Percentiles rank a stretch among this genome's conserved stretches.
Evolutionary conservation across 2,329 filamentous ascomycete species (phyloP).

Genomic region (Stenocarpella maydis): DNA sequence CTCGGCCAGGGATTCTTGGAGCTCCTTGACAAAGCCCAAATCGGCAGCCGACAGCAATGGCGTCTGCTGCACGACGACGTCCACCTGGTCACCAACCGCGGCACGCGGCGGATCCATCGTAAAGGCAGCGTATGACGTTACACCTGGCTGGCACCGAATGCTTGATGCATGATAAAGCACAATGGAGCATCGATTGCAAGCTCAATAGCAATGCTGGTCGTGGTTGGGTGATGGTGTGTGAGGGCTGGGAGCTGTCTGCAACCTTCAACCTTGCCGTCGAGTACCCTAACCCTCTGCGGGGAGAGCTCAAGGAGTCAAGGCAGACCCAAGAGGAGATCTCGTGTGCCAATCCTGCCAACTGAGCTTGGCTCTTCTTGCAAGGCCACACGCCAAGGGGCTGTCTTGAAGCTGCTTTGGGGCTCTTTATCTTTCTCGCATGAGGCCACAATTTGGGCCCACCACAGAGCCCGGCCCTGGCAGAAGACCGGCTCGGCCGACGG

Average conservation of each 20-base stretch:
- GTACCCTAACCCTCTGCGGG: conserved; percentile 13
- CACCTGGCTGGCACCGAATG: neutral
- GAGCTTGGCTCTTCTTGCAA: conserved; percentile 2
- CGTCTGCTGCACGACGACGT: neutral
- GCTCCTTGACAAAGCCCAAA: conserved; percentile 4
- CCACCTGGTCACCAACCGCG: neutral
- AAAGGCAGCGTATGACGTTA: neutral
- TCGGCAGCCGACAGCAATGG: conserved; percentile 27
- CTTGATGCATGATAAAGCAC: neutral
- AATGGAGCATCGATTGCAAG: neutral
- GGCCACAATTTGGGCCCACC: conserved; percentile 15
- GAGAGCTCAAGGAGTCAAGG: neutral
- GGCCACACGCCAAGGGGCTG: conserved; percentile 21
- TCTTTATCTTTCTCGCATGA: conserved; percentile 13
- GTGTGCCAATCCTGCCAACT: conserved; percentile 22
- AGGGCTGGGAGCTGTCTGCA: neutral
- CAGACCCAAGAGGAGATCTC: conserved; percentile 21
- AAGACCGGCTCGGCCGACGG: neutral
- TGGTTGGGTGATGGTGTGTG: too few species aligned
- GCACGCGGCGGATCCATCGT: conserved; percentile 11
- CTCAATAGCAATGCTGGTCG: neutral
- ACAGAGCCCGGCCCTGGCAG: neutral
- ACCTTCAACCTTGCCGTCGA: neutral
- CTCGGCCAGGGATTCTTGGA: neutral
- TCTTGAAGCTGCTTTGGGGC: neutral